These are phyloP conservation scores for Exophiala viscosa DNA, from an alignment of 2,329 filamentous ascomycete genomes.

Conservation along the genomic window DNA sequence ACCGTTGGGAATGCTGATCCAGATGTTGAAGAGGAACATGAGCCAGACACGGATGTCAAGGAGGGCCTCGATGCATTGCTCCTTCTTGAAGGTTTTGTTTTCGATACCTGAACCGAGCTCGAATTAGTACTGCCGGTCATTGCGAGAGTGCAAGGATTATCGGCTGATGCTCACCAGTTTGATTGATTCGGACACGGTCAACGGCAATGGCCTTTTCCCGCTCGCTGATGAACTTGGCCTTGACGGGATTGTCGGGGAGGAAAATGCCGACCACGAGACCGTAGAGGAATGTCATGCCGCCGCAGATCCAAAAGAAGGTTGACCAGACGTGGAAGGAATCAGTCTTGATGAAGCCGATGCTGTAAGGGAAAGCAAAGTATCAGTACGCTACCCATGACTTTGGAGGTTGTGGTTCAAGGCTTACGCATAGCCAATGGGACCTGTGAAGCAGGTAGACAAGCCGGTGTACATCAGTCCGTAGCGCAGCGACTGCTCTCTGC, in stretches of 20 bases:
- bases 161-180: slow-evolving; percentile 17
- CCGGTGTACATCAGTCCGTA: slow-evolving; percentile 9
- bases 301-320: slow-evolving; percentile 16
- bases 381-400: not conserved
- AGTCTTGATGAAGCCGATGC: slow-evolving; percentile 4
- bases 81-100: slow-evolving; percentile 23
- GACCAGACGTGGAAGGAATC: slow-evolving; percentile 7
- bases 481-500: not conserved
- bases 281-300: slow-evolving; percentile 10
- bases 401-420: not conserved
- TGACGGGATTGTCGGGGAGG: slow-evolving; percentile 3
- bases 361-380: not conserved
- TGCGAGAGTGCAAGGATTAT: not conserved
- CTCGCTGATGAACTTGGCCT: slow-evolving; percentile 16
- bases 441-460: slow-evolving; percentile 8
- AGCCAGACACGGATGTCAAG: slow-evolving; percentile 30
- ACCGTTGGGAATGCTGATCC: slow-evolving; percentile 40
- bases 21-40: slow-evolving; percentile 34
- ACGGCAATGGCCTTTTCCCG: slow-evolving; percentile 17
- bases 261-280: slow-evolving; percentile 4
- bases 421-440: slow-evolving; percentile 11
- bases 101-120: slow-evolving; percentile 6
- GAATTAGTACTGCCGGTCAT: not conserved
- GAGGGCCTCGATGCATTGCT: slow-evolving; percentile 21
- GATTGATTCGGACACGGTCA: slow-evolving; percentile 21